These are phyloP conservation scores for Podospora pseudocomata DNA, from an alignment of 495 filamentous ascomycete genomes.

Conservation along the genomic window DNA sequence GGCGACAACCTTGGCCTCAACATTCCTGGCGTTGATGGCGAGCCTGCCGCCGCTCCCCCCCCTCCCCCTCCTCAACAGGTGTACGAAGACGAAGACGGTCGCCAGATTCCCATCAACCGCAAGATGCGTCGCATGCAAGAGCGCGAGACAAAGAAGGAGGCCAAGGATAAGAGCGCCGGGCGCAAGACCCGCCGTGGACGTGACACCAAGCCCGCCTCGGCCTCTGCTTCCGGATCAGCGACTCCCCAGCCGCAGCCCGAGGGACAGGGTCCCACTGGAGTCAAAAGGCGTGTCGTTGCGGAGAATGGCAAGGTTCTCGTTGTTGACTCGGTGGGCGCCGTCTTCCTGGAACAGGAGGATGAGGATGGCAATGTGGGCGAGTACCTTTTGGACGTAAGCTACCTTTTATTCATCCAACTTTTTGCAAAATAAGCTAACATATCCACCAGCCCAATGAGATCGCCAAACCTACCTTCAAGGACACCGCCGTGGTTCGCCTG, in stretches of 20 bases:
- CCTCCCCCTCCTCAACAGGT: slow-evolving; percentile 28
- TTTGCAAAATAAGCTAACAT: slow-evolving; percentile 1
- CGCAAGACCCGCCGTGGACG: slow-evolving; percentile 27
- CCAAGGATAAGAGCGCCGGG: slow-evolving; percentile 33
- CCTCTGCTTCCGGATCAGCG: slow-evolving; percentile 26
- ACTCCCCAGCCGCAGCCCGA: slow-evolving; percentile 33
- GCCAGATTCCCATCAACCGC: slow-evolving; percentile 65
- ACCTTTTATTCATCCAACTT: neutral
- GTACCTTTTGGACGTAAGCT: slow-evolving; percentile 74
- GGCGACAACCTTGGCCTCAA: slow-evolving; percentile 49
- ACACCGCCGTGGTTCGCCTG: slow-evolving; percentile 67
- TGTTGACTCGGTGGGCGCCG: slow-evolving; percentile 86
- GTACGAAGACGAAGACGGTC: slow-evolving; percentile 47
- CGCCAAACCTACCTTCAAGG: slow-evolving; percentile 57
- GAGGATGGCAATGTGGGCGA: slow-evolving; percentile 81
- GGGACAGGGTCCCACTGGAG: slow-evolving; percentile 52
- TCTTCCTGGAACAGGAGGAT: slow-evolving; percentile 84
- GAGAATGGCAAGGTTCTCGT: slow-evolving; percentile 94
- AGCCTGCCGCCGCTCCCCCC: slow-evolving; percentile 37
- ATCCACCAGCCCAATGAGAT: slow-evolving; percentile 57
- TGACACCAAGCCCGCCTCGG: slow-evolving; percentile 22
- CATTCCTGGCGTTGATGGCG: slow-evolving; percentile 57
- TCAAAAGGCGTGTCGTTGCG: slow-evolving; percentile 78
- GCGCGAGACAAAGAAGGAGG: slow-evolving; percentile 69
- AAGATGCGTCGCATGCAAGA: slow-evolving; percentile 85